Percentiles rank a stretch among this genome's conserved stretches.
These are phyloP conservation scores for Rhodamnia rubescens DNA, from an alignment of 345 rosid genomes.

Conservation along the genomic window DNA sequence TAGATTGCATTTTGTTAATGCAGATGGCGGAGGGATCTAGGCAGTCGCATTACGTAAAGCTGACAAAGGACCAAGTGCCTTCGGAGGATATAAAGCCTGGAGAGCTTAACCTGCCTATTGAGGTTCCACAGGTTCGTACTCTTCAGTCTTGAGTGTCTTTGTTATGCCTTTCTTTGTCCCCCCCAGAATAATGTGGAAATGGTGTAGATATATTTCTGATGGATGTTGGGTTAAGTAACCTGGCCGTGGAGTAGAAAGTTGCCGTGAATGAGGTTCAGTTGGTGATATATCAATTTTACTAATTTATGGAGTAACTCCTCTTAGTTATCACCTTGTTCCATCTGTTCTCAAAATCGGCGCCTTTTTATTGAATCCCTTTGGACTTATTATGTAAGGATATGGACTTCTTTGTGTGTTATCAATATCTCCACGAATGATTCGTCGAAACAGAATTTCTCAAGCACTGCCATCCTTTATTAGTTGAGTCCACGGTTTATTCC, in stretches of 20 bases:
- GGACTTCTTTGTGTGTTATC: not conserved
- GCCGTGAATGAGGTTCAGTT: not conserved
- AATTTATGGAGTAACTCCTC: not conserved
- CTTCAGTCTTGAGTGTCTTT: not conserved
- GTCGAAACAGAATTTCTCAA: not conserved
- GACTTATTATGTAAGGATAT: not conserved
- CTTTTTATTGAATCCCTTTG: not conserved
- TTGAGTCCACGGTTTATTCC: not conserved
- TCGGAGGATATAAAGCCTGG: slow-evolving; percentile 80
- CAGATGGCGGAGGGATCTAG: slow-evolving; percentile 70
- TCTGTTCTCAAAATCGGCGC: not conserved
- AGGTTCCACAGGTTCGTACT: slow-evolving; percentile 72
- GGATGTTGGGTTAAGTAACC: not conserved
- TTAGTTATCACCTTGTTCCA: not conserved
- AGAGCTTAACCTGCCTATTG: slow-evolving; percentile 94
- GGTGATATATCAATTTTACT: not conserved
- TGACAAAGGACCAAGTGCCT: slow-evolving; percentile 67
- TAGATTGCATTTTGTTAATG: not conserved
- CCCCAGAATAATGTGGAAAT: not conserved
- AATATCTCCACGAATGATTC: not conserved
- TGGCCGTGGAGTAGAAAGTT: not conserved
- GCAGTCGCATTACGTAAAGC: slow-evolving; percentile 72
- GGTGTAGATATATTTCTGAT: not conserved
- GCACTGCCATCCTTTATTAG: too few relatives aligned
- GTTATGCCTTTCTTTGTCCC: not conserved